Evolutionary conservation across 306 rosid genomes (phyloP).

Genomic region (barrel medic (Medicago truncatula)): MtrunA17r5.0-ANR NC_053046.1:38885501-38886000

Average conservation of each 20-base stretch:
- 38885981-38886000: conserved; percentile 61
- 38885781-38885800: conserved; percentile 20
- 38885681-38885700: neutral
- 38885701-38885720: neutral
- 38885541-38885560: neutral
- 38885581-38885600: neutral
- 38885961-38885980: conserved; percentile 87
- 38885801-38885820: conserved; percentile 8
- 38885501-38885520: neutral
- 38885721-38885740: neutral
- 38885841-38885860: conserved; percentile 21
- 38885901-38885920: conserved; percentile 5
- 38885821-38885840: neutral
- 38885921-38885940: conserved; percentile 52
- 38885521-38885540: neutral
- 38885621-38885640: neutral
- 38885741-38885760: conserved; percentile 29
- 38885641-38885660: neutral
- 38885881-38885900: conserved; percentile 16
- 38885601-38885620: neutral
- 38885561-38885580: neutral
- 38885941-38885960: conserved; percentile 82
- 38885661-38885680: neutral
- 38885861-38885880: conserved; percentile 7
- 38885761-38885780: neutral